These are phyloP conservation scores for Coprinellus aureogranulatus DNA, from an alignment of 768 basidiomycete genomes.

Conservation along the genomic window DNA sequence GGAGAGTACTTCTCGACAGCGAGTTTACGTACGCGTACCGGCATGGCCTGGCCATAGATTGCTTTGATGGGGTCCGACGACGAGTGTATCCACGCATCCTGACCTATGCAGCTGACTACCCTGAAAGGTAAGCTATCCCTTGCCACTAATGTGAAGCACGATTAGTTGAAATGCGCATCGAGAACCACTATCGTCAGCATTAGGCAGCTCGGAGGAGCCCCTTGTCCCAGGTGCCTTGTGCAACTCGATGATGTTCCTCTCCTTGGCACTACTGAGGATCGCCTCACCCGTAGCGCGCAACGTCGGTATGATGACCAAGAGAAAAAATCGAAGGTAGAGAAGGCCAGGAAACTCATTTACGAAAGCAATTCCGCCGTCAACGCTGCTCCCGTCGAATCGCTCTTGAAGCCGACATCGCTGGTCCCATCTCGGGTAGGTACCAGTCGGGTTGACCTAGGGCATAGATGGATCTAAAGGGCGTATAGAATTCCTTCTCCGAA, in stretches of 20 bases:
- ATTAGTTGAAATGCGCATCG: background rate
- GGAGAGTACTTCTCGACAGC: background rate
- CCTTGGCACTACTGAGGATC: slow-evolving; percentile 15
- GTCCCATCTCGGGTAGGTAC: background rate
- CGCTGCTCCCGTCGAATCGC: background rate
- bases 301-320: background rate
- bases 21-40: background rate
- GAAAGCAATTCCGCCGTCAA: background rate
- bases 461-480: background rate
- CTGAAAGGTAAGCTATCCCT: slow-evolving; percentile 1
- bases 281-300: background rate
- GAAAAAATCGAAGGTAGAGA: background rate
- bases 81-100: slow-evolving; percentile 2
- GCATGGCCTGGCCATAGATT: slow-evolving; percentile 2
- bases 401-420: background rate
- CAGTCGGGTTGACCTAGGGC: background rate
- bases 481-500: slow-evolving; percentile 34
- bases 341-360: background rate
- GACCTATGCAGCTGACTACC: slow-evolving; percentile 7
- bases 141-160: background rate
- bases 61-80: background rate
- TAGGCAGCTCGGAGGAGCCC: slow-evolving; percentile 31
- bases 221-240: slow-evolving; percentile 33
- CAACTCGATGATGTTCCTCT: slow-evolving; percentile 20
- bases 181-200: slow-evolving; percentile 24